Conservation (phyloP, 805 yeast species). For the Suhomyces vadensis region DNA sequence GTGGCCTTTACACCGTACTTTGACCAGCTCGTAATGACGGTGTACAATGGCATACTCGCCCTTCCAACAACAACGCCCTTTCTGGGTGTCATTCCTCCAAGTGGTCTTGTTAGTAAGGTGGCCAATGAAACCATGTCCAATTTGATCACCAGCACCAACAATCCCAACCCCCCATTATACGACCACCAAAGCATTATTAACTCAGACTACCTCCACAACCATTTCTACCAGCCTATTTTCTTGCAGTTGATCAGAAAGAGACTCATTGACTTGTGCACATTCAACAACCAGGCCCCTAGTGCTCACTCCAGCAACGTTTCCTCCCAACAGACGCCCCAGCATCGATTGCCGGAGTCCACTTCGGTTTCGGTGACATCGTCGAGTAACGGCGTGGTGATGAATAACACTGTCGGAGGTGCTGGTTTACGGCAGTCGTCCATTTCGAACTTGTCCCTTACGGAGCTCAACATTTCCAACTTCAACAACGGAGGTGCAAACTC, state of each 20-base stretch:
- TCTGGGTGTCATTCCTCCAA: constrained; percentile 43
- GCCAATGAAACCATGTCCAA: constrained; percentile 41
- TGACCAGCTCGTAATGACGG: constrained; percentile 37
- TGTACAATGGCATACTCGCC: constrained; percentile 36
- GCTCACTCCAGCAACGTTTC: background rate
- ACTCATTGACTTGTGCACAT: constrained; percentile 40
- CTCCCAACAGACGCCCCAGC: constrained; percentile 5
- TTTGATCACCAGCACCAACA: constrained; percentile 20
- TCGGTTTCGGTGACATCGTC: constrained; percentile 21
- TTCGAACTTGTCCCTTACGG: constrained; percentile 42
- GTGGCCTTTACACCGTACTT: constrained; percentile 36
- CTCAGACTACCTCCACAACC: constrained; percentile 32
- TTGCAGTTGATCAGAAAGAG: constrained; percentile 44
- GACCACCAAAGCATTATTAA: constrained; percentile 37
- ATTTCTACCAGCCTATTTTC: constrained; percentile 37
- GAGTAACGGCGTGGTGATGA: constrained; percentile 12
- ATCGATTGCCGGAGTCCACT: constrained; percentile 25
- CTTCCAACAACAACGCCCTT: constrained; percentile 49
- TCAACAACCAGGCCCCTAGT: constrained; percentile 14
- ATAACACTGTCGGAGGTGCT: constrained; percentile 8
- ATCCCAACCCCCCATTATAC: constrained; percentile 22
- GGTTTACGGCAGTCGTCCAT: constrained; percentile 39
- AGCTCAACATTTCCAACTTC: constrained; percentile 36
- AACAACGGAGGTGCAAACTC: constrained; percentile 20
- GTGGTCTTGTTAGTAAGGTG: constrained; percentile 45